These are phyloP conservation scores for Plasmodium reichenowi DNA, from an alignment of 169 alveolate species.

Conservation along the genomic window DNA sequence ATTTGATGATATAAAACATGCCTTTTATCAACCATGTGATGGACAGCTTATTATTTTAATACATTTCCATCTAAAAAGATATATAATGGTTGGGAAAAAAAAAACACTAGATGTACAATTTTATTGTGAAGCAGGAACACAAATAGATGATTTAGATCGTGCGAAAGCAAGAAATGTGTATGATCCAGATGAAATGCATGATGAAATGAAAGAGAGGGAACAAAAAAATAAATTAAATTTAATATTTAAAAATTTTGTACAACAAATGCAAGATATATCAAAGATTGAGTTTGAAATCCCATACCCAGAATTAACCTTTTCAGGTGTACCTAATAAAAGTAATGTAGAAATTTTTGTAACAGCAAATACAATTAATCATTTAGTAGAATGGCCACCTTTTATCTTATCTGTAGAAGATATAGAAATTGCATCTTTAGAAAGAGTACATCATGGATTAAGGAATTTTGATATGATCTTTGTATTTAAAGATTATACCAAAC, in stretches of 20 bases:
- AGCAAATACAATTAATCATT: slow-evolving; percentile 94
- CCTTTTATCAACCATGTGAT: slow-evolving; percentile 97
- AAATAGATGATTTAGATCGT: slow-evolving; percentile 96
- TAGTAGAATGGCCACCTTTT: slow-evolving; percentile 97
- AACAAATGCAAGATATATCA: slow-evolving; percentile 83
- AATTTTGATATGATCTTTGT: slow-evolving; percentile 97
- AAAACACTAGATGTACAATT: slow-evolving; percentile 96
- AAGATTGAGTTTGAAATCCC: slow-evolving; percentile 83
- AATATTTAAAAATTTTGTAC: slow-evolving; percentile 92
- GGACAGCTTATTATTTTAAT: slow-evolving; percentile 95
- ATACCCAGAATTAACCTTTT: slow-evolving; percentile 92
- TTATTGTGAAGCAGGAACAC: slow-evolving; percentile 97
- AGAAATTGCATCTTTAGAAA: slow-evolving; percentile 96
- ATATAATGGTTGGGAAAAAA: slow-evolving; percentile 96
- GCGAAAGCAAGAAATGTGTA: slow-evolving; percentile 91
- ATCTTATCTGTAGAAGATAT: slow-evolving; percentile 95
- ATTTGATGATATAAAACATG: slow-evolving; percentile 95
- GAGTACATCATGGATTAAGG: slow-evolving; percentile 96
- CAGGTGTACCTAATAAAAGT: slow-evolving; percentile 97
- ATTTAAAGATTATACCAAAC: slow-evolving; percentile 94
- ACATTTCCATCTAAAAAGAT: slow-evolving; percentile 95
- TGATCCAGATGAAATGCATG: slow-evolving; percentile 97
- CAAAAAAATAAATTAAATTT: slow-evolving; percentile 92
- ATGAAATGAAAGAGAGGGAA: slow-evolving; percentile 96
- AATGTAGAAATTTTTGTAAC: slow-evolving; percentile 96